Evolutionary conservation across 2,329 filamentous ascomycete genomes (phyloP).

Genomic region (Penicillium sp.): DNA sequence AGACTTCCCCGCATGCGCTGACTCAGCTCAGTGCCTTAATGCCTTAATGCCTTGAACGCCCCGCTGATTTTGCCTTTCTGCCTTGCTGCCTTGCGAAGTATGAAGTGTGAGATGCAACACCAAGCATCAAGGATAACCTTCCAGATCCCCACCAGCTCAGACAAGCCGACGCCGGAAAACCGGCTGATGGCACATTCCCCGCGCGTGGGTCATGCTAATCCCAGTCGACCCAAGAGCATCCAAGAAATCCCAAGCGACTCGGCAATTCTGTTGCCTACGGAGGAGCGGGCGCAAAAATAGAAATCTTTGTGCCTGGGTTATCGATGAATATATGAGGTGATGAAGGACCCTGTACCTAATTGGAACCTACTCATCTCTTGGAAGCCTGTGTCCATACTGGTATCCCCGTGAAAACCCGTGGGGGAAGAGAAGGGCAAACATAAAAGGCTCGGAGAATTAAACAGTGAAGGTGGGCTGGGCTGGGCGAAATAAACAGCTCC

Average conservation of each 20-base stretch:
- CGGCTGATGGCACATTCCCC: background rate
- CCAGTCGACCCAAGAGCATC: background rate
- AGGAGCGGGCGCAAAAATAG: constrained; percentile 6
- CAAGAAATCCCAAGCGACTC: background rate
- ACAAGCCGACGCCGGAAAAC: background rate
- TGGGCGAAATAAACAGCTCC: constrained; percentile 1
- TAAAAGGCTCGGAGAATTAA: background rate
- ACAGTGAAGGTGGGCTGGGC: background rate
- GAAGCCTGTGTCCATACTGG: too few relatives aligned
- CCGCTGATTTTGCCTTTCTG: too few relatives aligned
- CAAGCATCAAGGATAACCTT: too few relatives aligned
- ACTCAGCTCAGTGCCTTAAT: background rate
- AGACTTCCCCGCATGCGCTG: constrained; percentile 2
- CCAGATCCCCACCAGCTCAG: background rate
- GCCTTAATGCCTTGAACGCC: background rate
- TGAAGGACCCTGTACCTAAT: too few relatives aligned
- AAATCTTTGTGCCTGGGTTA: too few relatives aligned
- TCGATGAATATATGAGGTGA: background rate
- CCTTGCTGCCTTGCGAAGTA: background rate
- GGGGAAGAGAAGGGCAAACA: background rate
- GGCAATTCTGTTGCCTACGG: constrained; percentile 7
- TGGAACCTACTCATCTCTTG: too few relatives aligned
- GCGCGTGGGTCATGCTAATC: background rate
- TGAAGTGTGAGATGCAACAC: too few relatives aligned
- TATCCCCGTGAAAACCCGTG: too few relatives aligned